A percentile compares a stretch with the other conserved stretches of the same genome.
phyloP scores from a whole-genome alignment of 495 filamentous ascomycete genomes.

The Aspergillus indologenus region DNA sequence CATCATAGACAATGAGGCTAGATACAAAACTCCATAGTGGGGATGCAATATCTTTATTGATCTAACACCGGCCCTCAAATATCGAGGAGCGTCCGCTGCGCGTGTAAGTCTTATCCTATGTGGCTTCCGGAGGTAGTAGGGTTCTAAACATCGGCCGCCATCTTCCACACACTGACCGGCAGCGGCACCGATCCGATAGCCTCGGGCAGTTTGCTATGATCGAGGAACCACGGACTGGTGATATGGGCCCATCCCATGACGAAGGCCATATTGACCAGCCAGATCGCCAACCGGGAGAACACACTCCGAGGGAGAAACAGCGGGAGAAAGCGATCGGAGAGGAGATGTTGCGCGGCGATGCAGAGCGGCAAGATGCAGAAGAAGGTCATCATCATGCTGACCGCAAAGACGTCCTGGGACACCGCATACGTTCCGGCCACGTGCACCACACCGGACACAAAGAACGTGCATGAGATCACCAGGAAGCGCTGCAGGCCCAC shows the following conservation, averaged over 20 bases:
- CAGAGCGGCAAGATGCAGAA: conserved; percentile 18
- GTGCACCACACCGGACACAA: conserved; percentile 15
- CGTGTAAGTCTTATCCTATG: too few species aligned
- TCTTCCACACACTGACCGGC: conserved; percentile 7
- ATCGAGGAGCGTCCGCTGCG: too few species aligned
- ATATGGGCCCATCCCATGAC: conserved; percentile 14
- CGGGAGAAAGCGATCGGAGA: background rate
- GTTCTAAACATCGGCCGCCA: background rate
- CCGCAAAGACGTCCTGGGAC: conserved; percentile 5
- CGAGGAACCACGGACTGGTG: conserved; percentile 21
- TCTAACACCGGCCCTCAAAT: too few species aligned
- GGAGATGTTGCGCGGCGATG: conserved; percentile 15
- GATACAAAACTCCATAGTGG: too few species aligned
- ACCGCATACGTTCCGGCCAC: conserved; percentile 17
- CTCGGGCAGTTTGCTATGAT: conserved; percentile 20
- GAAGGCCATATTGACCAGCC: conserved; percentile 43
- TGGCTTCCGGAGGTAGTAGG: too few species aligned
- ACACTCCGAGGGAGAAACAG: conserved; percentile 1
- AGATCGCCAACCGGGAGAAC: conserved; percentile 53
- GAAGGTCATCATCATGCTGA: conserved; percentile 21
- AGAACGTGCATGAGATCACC: conserved; percentile 13
- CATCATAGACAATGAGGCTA: too few species aligned
- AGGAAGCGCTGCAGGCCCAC: conserved; percentile 2
- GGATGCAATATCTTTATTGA: too few species aligned
- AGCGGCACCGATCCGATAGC: conserved; percentile 13